A percentile compares a stretch with the other conserved stretches of the same genome.
Evolutionary conservation across 176 grass and related monocot genomes (phyloP).

Genomic region (Melocanna baccifera): DNA sequence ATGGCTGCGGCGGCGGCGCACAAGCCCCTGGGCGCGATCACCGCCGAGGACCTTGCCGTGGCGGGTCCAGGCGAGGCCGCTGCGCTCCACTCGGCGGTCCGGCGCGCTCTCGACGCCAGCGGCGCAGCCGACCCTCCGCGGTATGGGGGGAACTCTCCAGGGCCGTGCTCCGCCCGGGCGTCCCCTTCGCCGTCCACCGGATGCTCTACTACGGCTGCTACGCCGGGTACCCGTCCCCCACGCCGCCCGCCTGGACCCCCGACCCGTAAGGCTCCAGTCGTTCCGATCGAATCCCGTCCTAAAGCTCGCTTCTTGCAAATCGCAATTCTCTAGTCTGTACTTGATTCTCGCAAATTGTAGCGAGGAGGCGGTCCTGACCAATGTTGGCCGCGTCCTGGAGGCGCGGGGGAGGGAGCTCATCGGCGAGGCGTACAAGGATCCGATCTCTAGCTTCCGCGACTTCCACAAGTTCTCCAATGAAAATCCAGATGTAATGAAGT

Average conservation of each 20-base stretch:
- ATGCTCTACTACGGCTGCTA: slow-evolving; percentile 97
- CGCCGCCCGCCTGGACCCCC: slow-evolving; percentile 81
- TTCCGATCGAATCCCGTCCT: not conserved
- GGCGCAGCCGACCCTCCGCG: slow-evolving; percentile 22
- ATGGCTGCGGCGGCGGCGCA: slow-evolving; percentile 40
- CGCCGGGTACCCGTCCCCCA: slow-evolving; percentile 43
- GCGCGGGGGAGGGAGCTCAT: slow-evolving; percentile 60
- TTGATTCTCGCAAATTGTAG: not conserved
- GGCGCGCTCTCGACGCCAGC: slow-evolving; percentile 24
- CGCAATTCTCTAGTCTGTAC: too few species aligned
- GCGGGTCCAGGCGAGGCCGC: slow-evolving; percentile 36
- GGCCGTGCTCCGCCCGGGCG: slow-evolving; percentile 34
- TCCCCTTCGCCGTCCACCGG: slow-evolving; percentile 80
- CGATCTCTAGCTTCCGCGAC: slow-evolving; percentile 63
- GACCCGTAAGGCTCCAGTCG: slow-evolving; percentile 38
- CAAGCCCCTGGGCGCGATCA: slow-evolving; percentile 56
- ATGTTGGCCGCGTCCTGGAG: slow-evolving; percentile 74
- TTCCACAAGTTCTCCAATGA: slow-evolving; percentile 71
- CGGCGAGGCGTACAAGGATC: slow-evolving; percentile 66
- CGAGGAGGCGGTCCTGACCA: slow-evolving; percentile 54
- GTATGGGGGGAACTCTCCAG: slow-evolving; percentile 65
- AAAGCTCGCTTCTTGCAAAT: not conserved
- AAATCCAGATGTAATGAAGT: slow-evolving; percentile 63
- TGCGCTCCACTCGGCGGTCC: slow-evolving; percentile 38
- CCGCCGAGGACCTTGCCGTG: slow-evolving; percentile 55